These are phyloP conservation scores for Acidomyces sp. DNA, from an alignment of 495 filamentous ascomycete genomes.

Conservation along the genomic window DNA sequence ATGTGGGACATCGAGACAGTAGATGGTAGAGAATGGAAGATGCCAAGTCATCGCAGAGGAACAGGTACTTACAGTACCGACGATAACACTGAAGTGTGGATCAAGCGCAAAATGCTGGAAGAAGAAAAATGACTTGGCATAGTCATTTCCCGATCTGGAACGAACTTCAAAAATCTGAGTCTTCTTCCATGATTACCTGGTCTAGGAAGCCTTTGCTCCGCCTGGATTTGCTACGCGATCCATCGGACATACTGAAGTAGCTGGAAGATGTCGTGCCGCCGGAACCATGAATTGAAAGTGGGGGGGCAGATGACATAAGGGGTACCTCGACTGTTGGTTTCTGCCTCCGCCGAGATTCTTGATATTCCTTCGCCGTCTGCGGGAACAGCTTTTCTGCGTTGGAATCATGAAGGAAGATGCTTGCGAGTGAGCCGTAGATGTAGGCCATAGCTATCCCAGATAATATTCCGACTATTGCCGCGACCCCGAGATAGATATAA, in stretches of 20 bases:
- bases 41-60: conserved; percentile 23
- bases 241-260: neutral
- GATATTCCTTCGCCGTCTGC: conserved; percentile 17
- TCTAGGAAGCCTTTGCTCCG: neutral
- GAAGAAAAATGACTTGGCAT: too few relatives aligned
- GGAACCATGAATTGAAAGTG: neutral
- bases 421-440: conserved; percentile 21
- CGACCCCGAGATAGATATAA: conserved; percentile 51
- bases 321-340: conserved; percentile 7
- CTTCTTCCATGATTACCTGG: neutral
- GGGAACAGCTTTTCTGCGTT: neutral
- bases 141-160: too few relatives aligned
- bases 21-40: conserved; percentile 19
- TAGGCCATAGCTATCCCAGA: conserved; percentile 35
- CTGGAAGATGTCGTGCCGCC: neutral
- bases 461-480: conserved; percentile 42
- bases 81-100: conserved; percentile 23
- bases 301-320: conserved; percentile 1
- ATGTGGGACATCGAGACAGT: conserved; percentile 31
- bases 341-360: conserved; percentile 14
- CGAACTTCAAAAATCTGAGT: neutral
- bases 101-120: conserved; percentile 15
- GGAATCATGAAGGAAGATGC: conserved; percentile 5
- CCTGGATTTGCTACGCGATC: neutral
- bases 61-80: conserved; percentile 22